A percentile compares a stretch with the other conserved stretches of the same genome.
phyloP scores from a whole-genome alignment of 2,329 filamentous ascomycete species.

The Xylariomycetidae sp. region DNA sequence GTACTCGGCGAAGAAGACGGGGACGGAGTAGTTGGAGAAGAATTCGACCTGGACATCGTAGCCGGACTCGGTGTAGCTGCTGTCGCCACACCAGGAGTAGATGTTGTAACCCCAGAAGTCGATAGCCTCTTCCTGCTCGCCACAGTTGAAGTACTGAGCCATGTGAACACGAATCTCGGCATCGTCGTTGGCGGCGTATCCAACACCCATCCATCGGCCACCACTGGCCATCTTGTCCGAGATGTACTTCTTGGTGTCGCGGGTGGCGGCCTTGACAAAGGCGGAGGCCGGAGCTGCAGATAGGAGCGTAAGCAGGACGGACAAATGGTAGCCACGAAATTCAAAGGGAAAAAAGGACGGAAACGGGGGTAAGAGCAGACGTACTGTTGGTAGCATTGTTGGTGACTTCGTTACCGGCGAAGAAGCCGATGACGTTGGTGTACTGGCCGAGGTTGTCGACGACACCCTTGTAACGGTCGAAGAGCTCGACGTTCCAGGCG shows the following conservation, averaged over 20 bases:
- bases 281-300: conserved; percentile 56
- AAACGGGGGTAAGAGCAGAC: too few species aligned
- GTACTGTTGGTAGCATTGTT: conserved; percentile 66
- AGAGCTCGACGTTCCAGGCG: conserved; percentile 64
- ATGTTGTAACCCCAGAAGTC: conserved; percentile 89
- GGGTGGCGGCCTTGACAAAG: conserved; percentile 77
- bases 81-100: conserved; percentile 77
- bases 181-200: conserved; percentile 78
- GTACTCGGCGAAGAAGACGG: conserved; percentile 79
- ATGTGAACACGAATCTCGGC: conserved; percentile 64
- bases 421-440: conserved; percentile 75
- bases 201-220: conserved; percentile 68
- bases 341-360: too few species aligned
- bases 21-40: conserved; percentile 68
- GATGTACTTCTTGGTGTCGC: conserved; percentile 77
- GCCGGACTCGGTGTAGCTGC: conserved; percentile 61
- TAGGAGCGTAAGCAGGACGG: too few species aligned
- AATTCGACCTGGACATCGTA: conserved; percentile 67
- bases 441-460: conserved; percentile 66
- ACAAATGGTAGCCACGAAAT: too few species aligned
- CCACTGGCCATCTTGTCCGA: conserved; percentile 48
- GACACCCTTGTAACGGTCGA: conserved; percentile 65
- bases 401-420: conserved; percentile 77
- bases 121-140: conserved; percentile 52
- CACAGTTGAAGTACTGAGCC: conserved; percentile 75